These are phyloP conservation scores for Populus trichocarpa DNA, from an alignment of 441 rosid species.

Conservation along the genomic window DNA sequence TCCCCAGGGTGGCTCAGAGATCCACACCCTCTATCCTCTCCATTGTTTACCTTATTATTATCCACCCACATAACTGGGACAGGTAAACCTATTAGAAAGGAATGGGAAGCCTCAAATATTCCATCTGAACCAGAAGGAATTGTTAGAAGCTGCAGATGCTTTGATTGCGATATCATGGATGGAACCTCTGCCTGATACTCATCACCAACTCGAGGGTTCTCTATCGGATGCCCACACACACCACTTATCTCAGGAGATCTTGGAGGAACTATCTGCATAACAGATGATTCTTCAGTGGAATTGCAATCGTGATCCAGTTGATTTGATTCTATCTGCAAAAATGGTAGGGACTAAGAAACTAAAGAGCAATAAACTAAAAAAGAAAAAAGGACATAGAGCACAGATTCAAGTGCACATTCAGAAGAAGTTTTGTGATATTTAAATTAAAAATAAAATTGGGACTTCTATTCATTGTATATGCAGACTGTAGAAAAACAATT, in stretches of 20 bases:
- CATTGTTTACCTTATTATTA: constrained; percentile 12
- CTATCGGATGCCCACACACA: constrained; percentile 48
- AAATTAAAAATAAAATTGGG: constrained; percentile 7
- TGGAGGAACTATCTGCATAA: constrained; percentile 23
- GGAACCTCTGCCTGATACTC: constrained; percentile 67
- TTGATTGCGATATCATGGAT: constrained; percentile 46
- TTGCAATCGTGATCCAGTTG: constrained; percentile 27
- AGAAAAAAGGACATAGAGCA: neutral
- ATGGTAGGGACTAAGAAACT: neutral
- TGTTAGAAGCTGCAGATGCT: constrained; percentile 32
- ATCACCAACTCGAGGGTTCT: constrained; percentile 66
- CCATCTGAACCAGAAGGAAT: constrained; percentile 36
- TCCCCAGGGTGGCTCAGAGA: constrained; percentile 17
- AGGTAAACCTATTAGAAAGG: constrained; percentile 48
- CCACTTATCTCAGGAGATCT: constrained; percentile 38
- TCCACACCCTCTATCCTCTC: constrained; percentile 25
- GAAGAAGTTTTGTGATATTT: neutral
- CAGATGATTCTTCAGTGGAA: constrained; percentile 34
- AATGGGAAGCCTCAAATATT: constrained; percentile 27
- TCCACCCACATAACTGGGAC: constrained; percentile 45
- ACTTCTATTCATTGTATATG: neutral
- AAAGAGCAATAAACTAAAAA: constrained; percentile 7
- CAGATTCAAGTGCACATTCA: neutral
- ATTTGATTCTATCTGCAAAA: constrained; percentile 40
- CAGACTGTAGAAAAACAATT: neutral